Percentiles rank a stretch among this genome's conserved stretches.
Evolutionary conservation across 2,329 filamentous ascomycete genomes (phyloP).

Genomic region (Cladosporium sp.): DNA sequence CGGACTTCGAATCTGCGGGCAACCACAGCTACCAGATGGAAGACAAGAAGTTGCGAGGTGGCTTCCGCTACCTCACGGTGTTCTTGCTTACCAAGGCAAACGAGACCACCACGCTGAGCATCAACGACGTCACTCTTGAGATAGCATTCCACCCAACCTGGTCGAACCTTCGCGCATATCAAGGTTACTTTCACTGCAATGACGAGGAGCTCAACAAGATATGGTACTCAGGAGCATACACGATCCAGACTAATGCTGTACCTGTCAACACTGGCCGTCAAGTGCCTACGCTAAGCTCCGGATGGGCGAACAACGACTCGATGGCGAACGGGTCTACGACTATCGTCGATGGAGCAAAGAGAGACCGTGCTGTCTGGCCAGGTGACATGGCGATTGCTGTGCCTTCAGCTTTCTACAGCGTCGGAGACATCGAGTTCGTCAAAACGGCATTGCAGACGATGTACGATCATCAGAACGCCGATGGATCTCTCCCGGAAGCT

Average conservation of each 20-base stretch:
- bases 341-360: conserved; percentile 53
- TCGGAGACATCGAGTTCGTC: conserved; percentile 46
- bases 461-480: conserved; percentile 40
- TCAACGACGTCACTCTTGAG: conserved; percentile 40
- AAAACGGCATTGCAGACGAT: conserved; percentile 46
- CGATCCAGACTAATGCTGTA: conserved; percentile 27
- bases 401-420: conserved; percentile 44
- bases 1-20: conserved; percentile 34
- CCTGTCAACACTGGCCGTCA: conserved; percentile 32
- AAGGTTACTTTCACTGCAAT: conserved; percentile 41
- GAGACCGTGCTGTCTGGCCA: conserved; percentile 58
- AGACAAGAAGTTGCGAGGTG: conserved; percentile 43
- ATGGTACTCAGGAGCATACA: conserved; percentile 42
- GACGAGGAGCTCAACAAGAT: conserved; percentile 42
- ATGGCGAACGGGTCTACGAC: conserved; percentile 36
- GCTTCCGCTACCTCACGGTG: conserved; percentile 51
- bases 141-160: conserved; percentile 49
- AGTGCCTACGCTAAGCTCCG: conserved; percentile 34
- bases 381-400: conserved; percentile 57
- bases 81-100: conserved; percentile 25
- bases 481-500: conserved; percentile 37
- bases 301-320: conserved; percentile 40
- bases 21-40: conserved; percentile 16
- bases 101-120: conserved; percentile 33
- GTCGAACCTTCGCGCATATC: conserved; percentile 34